phyloP scores from a whole-genome alignment of 768 basidiomycete genomes.

The Lactifluus hygrophoroides region DNA sequence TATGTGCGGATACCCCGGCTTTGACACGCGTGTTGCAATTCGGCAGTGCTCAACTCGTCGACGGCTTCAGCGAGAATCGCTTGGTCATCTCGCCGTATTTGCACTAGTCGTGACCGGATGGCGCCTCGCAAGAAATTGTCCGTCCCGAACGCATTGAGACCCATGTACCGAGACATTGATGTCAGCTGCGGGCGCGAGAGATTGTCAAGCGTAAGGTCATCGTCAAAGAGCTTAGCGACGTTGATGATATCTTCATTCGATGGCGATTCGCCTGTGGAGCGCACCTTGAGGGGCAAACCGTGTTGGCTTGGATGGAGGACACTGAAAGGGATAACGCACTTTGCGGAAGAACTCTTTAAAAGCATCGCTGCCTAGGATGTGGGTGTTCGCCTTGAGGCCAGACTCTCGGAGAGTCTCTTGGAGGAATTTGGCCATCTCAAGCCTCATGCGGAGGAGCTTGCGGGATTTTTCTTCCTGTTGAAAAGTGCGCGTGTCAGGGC shows the following conservation, averaged over 20 bases:
- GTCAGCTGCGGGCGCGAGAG: conserved; percentile 96
- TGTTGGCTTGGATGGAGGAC: neutral
- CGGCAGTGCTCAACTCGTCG: conserved; percentile 81
- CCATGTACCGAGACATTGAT: conserved; percentile 97
- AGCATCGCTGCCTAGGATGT: conserved; percentile 88
- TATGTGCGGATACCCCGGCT: conserved; percentile 87
- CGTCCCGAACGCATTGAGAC: conserved; percentile 95
- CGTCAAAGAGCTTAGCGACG: conserved; percentile 95
- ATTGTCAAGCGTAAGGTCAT: conserved; percentile 97
- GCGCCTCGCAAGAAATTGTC: conserved; percentile 95
- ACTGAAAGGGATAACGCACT: conserved; percentile 32
- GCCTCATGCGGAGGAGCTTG: conserved; percentile 85
- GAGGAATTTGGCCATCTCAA: conserved; percentile 99
- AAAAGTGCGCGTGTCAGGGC: neutral
- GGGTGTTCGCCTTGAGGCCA: conserved; percentile 83
- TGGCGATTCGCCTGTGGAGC: conserved; percentile 91
- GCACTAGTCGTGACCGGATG: conserved; percentile 73
- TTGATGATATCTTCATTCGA: conserved; percentile 83
- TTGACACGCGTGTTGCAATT: conserved; percentile 89
- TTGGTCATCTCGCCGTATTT: conserved; percentile 88
- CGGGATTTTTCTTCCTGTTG: conserved; percentile 90
- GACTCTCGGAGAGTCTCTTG: conserved; percentile 96
- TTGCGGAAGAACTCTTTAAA: conserved; percentile 99
- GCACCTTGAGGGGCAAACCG: conserved; percentile 44
- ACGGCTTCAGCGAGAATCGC: conserved; percentile 86